Percentiles rank a stretch among this genome's conserved stretches.
These are phyloP conservation scores for Phoenix roebelenii DNA, from an alignment of 176 grass and related monocot genomes.

Conservation along the genomic window DNA sequence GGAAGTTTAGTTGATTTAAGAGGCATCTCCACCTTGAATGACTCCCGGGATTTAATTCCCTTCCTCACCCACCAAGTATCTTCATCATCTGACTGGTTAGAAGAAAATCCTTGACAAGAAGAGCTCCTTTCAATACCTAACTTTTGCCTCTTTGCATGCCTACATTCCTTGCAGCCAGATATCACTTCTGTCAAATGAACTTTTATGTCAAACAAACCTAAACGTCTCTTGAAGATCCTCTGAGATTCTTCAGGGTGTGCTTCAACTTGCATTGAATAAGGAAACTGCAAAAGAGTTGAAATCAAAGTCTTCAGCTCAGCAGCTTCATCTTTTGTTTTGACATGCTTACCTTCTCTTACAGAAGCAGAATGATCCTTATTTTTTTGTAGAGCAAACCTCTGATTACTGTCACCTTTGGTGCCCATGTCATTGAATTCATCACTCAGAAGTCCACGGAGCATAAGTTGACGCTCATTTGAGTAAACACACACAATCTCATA, in stretches of 20 bases:
- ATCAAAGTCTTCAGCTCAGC: conserved; percentile 59
- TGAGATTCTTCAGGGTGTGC: conserved; percentile 35
- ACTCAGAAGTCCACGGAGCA: conserved; percentile 59
- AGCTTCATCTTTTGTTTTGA: conserved; percentile 48
- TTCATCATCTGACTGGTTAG: conserved; percentile 68
- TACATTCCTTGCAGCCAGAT: conserved; percentile 78
- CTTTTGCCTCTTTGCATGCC: conserved; percentile 60
- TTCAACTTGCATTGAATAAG: conserved; percentile 30
- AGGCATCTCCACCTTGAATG: conserved; percentile 55
- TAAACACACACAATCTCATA: conserved; percentile 58
- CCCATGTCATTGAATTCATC: conserved; percentile 31
- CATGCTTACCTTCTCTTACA: conserved; percentile 38
- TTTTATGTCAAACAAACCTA: conserved; percentile 44
- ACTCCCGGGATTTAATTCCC: conserved; percentile 67
- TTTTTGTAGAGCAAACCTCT: conserved; percentile 39
- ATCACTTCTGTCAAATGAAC: conserved; percentile 51
- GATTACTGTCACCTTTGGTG: conserved; percentile 25
- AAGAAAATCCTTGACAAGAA: conserved; percentile 46
- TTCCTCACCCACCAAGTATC: conserved; percentile 97
- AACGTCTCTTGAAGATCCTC: conserved; percentile 47
- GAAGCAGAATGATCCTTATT: conserved; percentile 25
- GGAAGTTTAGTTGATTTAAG: conserved; percentile 58
- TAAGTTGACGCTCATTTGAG: conserved; percentile 81
- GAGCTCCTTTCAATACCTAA: conserved; percentile 37
- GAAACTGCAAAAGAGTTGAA: conserved; percentile 57